phyloP scores from a whole-genome alignment of 768 basidiomycete species.

The Podaxis rugospora region DNA sequence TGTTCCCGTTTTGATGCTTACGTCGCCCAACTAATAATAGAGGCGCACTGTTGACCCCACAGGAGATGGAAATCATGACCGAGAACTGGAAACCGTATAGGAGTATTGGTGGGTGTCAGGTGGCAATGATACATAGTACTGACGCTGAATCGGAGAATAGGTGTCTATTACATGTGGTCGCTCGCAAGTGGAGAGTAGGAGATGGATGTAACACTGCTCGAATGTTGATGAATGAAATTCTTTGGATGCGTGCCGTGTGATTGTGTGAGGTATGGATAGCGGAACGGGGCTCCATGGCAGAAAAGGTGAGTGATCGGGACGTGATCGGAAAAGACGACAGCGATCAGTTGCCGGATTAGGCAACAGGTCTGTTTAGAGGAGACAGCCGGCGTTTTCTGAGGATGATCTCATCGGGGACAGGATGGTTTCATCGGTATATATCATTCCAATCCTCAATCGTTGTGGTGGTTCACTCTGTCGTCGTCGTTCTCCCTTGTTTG shows the following conservation, averaged over 20 bases:
- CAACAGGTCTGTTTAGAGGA: constrained; percentile 1
- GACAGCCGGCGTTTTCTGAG: not conserved
- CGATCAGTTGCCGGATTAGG: not conserved
- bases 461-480: not conserved
- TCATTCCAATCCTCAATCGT: constrained; percentile 1
- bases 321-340: constrained; percentile 4
- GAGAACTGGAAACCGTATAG: constrained; percentile 78
- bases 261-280: not conserved
- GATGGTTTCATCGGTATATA: constrained; percentile 1
- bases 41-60: constrained; percentile 69
- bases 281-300: constrained; percentile 7
- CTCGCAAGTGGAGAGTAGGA: constrained; percentile 35
- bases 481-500: not conserved
- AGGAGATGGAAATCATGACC: constrained; percentile 79
- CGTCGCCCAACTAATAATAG: constrained; percentile 27
- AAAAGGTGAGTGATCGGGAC: constrained; percentile 6
- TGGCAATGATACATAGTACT: constrained; percentile 4
- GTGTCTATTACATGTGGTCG: constrained; percentile 88
- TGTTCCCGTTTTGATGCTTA: constrained; percentile 12
- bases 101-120: constrained; percentile 55
- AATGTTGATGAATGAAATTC: not conserved
- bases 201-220: not conserved
- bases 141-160: constrained; percentile 26
- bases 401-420: constrained; percentile 3
- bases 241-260: not conserved